Evolutionary conservation across 2,329 filamentous ascomycete species (phyloP).

Genomic region (Mollisia scopiformis): DNA sequence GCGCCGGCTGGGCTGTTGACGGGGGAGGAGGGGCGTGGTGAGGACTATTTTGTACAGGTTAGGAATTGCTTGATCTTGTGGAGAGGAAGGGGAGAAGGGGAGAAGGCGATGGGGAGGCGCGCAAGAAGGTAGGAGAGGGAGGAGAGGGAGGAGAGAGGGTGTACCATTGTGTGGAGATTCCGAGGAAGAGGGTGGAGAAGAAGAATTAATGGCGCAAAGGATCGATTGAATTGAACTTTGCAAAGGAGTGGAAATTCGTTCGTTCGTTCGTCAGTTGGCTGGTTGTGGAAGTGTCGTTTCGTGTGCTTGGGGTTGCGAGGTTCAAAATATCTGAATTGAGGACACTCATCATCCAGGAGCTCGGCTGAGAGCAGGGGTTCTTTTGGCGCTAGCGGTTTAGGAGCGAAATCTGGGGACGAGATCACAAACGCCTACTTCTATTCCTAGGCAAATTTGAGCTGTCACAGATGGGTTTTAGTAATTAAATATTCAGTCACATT

Average conservation of each 20-base stretch:
- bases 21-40: constrained; percentile 56
- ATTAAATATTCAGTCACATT: no score
- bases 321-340: constrained; percentile 27
- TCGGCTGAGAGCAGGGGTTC: constrained; percentile 18
- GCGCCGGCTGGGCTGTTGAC: constrained; percentile 50
- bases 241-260: constrained; percentile 13
- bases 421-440: background rate
- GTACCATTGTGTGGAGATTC: constrained; percentile 22
- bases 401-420: constrained; percentile 6
- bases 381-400: background rate
- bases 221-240: constrained; percentile 5
- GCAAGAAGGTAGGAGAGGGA: background rate
- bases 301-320: constrained; percentile 11
- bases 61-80: background rate
- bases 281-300: constrained; percentile 4
- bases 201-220: constrained; percentile 8
- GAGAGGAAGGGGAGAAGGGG: background rate
- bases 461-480: no score
- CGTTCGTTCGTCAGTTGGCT: no score
- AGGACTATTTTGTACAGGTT: constrained; percentile 32
- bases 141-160: background rate
- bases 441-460: no score
- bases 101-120: background rate
- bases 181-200: background rate
- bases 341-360: constrained; percentile 26